Conservation (phyloP, 2,329 filamentous ascomycete genomes). For the Clonostachys rosea region DNA sequence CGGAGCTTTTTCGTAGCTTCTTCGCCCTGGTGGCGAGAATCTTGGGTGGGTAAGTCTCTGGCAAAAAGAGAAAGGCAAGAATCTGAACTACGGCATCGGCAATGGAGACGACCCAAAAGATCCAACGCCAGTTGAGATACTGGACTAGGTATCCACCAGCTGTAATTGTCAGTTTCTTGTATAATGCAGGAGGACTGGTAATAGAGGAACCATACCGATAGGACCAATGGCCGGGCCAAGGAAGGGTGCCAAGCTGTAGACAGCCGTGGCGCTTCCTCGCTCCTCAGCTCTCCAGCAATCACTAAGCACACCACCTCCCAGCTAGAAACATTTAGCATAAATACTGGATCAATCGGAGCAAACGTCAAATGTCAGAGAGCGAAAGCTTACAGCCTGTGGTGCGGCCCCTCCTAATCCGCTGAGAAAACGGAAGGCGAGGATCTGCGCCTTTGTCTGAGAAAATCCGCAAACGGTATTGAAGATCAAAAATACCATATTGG, state of each 20-base stretch:
- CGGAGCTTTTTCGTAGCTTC: constrained; percentile 17
- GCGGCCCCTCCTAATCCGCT: constrained; percentile 39
- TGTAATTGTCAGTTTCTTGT: neutral
- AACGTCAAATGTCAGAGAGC: neutral
- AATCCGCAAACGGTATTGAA: constrained; percentile 51
- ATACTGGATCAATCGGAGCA: neutral
- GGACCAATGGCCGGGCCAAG: constrained; percentile 35
- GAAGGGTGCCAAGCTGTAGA: constrained; percentile 33
- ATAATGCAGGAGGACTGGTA: neutral
- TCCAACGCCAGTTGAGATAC: constrained; percentile 35
- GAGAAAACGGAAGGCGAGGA: constrained; percentile 44
- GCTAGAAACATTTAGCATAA: constrained; percentile 6
- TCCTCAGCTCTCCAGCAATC: constrained; percentile 41
- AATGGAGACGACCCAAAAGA: constrained; percentile 34
- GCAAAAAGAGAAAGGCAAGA: constrained; percentile 26
- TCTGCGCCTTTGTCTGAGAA: constrained; percentile 34
- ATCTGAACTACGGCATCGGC: constrained; percentile 24
- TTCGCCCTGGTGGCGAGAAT: constrained; percentile 17
- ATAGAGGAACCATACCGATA: constrained; percentile 16
- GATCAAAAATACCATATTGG: constrained; percentile 45
- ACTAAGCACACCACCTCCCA: constrained; percentile 39
- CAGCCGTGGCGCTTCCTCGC: constrained; percentile 19
- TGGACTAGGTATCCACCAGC: constrained; percentile 32
- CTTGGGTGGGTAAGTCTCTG: constrained; percentile 30
- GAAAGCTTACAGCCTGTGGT: constrained; percentile 31